Percentiles rank a stretch among this genome's conserved stretches.
phyloP scores from a whole-genome alignment of 257 asterid genomes.

The Oldenlandia corymbosa region DNA sequence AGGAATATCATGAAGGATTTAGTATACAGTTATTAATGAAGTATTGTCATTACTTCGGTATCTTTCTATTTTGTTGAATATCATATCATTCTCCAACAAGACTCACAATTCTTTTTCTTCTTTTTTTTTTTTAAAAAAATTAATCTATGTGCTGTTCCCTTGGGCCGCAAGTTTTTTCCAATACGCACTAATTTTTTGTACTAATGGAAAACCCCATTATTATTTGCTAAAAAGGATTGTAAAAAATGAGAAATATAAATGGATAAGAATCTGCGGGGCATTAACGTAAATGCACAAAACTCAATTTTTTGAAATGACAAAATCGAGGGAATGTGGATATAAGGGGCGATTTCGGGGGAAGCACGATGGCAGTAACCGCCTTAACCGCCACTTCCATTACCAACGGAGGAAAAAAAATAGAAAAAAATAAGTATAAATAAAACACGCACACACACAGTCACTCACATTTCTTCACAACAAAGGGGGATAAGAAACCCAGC shows the following conservation, averaged over 20 bases:
- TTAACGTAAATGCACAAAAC: slow-evolving; percentile 9
- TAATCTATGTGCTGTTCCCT: too few relatives aligned
- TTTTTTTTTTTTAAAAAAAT: too few relatives aligned
- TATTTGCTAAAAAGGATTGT: too few relatives aligned
- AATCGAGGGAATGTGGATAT: slow-evolving; percentile 30
- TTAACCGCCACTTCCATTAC: slow-evolving; percentile 52
- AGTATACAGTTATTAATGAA: too few relatives aligned
- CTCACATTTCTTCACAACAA: slow-evolving; percentile 6
- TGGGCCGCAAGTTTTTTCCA: too few relatives aligned
- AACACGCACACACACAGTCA: background rate
- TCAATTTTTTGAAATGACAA: slow-evolving; percentile 19
- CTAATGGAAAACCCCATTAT: too few relatives aligned
- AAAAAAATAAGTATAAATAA: background rate
- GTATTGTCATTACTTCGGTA: too few relatives aligned
- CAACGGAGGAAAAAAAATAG: background rate
- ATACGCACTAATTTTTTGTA: too few relatives aligned
- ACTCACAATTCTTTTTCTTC: too few relatives aligned
- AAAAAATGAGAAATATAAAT: background rate
- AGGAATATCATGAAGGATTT: too few relatives aligned
- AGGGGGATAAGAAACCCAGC: background rate
- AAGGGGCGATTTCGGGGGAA: slow-evolving; percentile 46
- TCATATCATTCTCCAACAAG: too few relatives aligned
- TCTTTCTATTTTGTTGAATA: too few relatives aligned
- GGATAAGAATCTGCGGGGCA: slow-evolving; percentile 7
- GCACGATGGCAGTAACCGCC: slow-evolving; percentile 58